These are phyloP conservation scores for Didymella sp. DNA, from an alignment of 2,329 filamentous ascomycete species.

Conservation along the genomic window DNA sequence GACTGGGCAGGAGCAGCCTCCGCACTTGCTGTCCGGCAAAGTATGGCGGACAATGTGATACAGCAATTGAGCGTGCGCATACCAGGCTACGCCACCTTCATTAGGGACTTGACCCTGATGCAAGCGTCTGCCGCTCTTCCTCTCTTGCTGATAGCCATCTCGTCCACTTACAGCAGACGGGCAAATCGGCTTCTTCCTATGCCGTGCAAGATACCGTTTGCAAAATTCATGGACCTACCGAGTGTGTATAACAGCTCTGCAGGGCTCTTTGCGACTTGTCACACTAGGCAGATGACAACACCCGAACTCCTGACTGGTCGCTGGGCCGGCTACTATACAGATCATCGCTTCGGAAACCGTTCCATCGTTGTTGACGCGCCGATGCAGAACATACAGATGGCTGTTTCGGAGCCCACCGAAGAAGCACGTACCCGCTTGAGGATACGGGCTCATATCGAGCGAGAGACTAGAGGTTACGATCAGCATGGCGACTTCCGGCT, in stretches of 20 bases:
- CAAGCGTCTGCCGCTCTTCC: slow-evolving; percentile 22
- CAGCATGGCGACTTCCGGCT: slow-evolving; percentile 25
- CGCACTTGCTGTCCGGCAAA: neutral
- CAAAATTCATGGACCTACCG: slow-evolving; percentile 26
- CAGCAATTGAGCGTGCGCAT: slow-evolving; percentile 17
- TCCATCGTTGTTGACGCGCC: slow-evolving; percentile 16
- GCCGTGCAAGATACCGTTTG: slow-evolving; percentile 23
- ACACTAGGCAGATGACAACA: slow-evolving; percentile 27
- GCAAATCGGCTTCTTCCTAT: slow-evolving; percentile 14
- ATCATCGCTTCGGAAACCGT: slow-evolving; percentile 16
- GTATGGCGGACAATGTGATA: neutral
- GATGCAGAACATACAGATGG: slow-evolving; percentile 24
- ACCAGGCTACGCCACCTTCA: slow-evolving; percentile 9
- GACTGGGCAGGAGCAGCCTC: neutral
- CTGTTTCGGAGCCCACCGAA: slow-evolving; percentile 3
- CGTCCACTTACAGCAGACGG: neutral
- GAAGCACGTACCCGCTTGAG: slow-evolving; percentile 7
- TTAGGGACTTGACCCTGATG: slow-evolving; percentile 5
- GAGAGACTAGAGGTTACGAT: slow-evolving; percentile 24
- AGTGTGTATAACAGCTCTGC: slow-evolving; percentile 8
- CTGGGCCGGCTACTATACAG: slow-evolving; percentile 30
- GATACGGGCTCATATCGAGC: slow-evolving; percentile 15
- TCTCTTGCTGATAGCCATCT: slow-evolving; percentile 16
- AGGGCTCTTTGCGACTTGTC: slow-evolving; percentile 23
- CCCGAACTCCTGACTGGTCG: slow-evolving; percentile 23